These are phyloP conservation scores for Xenoacremonium recifei DNA, from an alignment of 2,329 filamentous ascomycete genomes.

Conservation along the genomic window DNA sequence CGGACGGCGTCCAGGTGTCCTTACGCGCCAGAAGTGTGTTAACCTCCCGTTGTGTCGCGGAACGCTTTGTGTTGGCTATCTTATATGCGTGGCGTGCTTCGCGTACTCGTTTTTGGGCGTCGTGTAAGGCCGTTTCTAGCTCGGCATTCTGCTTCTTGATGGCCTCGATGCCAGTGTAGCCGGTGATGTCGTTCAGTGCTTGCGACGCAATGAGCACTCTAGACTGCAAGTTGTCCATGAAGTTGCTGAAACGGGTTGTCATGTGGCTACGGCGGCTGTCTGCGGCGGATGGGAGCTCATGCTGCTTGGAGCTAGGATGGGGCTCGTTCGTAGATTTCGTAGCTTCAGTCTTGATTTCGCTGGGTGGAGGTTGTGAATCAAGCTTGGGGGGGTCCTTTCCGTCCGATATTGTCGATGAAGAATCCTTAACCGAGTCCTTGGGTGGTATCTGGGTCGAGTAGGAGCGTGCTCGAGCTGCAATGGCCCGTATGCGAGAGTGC, in stretches of 20 bases:
- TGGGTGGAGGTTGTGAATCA: slow-evolving; percentile 13
- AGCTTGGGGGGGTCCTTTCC: slow-evolving; percentile 10
- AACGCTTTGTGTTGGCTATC: slow-evolving; percentile 77
- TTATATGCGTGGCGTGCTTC: slow-evolving; percentile 75
- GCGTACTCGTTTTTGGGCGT: slow-evolving; percentile 65
- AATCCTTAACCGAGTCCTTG: slow-evolving; percentile 10
- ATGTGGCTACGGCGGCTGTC: slow-evolving; percentile 32
- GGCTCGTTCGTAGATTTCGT: too few relatives aligned
- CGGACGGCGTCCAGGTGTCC: slow-evolving; percentile 81
- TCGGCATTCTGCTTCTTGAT: slow-evolving; percentile 75
- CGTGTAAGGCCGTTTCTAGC: slow-evolving; percentile 58
- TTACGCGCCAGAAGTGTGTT: slow-evolving; percentile 92
- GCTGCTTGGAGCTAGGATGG: slow-evolving; percentile 8
- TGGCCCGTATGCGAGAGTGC: slow-evolving; percentile 19
- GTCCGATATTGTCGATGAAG: slow-evolving; percentile 9
- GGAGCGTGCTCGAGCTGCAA: slow-evolving; percentile 19
- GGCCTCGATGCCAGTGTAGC: slow-evolving; percentile 86
- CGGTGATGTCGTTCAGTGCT: slow-evolving; percentile 89
- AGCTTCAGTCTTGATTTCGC: slow-evolving; percentile 4
- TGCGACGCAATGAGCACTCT: slow-evolving; percentile 83
- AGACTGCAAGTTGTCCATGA: slow-evolving; percentile 88
- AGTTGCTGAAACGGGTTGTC: slow-evolving; percentile 33
- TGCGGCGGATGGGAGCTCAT: slow-evolving; percentile 32
- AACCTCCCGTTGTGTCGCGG: slow-evolving; percentile 91
- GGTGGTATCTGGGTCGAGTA: slow-evolving; percentile 28